Percentiles rank a stretch among this genome's conserved stretches.
Conservation (phyloP, 2,329 filamentous ascomycete species). For the Penicillium sp. region DNA sequence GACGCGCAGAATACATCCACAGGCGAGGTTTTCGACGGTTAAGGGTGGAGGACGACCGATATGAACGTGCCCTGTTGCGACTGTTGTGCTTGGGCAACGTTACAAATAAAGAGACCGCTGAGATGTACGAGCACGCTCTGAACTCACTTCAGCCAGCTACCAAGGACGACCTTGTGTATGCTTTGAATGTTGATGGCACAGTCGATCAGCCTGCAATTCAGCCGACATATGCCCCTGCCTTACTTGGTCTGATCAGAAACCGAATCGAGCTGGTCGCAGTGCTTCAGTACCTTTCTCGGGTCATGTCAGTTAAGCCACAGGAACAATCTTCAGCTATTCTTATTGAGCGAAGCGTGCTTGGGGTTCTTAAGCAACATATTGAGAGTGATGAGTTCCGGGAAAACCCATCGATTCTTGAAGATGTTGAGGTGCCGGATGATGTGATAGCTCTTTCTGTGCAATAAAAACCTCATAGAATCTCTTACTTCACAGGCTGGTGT, state of each 20-base stretch:
- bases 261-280: not conserved
- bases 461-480: too few species aligned
- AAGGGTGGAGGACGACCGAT: not conserved
- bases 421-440: constrained; percentile 11
- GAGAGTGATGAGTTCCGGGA: constrained; percentile 11
- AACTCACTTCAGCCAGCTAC: constrained; percentile 3
- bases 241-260: constrained; percentile 8
- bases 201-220: constrained; percentile 14
- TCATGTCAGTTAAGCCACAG: constrained; percentile 7
- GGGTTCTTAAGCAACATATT: constrained; percentile 11
- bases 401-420: constrained; percentile 14
- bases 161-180: constrained; percentile 1
- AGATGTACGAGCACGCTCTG: constrained; percentile 12
- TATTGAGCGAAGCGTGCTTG: constrained; percentile 17
- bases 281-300: constrained; percentile 10
- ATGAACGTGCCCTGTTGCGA: constrained; percentile 12
- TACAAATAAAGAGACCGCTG: constrained; percentile 7
- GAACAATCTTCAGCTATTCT: constrained; percentile 11
- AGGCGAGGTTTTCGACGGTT: constrained; percentile 4
- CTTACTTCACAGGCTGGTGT: too few species aligned
- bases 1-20: constrained; percentile 8
- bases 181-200: constrained; percentile 16
- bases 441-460: constrained; percentile 4
- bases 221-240: constrained; percentile 18
- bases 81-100: constrained; percentile 20